These are phyloP conservation scores for Fonsecaea monophora DNA, from an alignment of 2,329 filamentous ascomycete species.

Conservation along the genomic window DNA sequence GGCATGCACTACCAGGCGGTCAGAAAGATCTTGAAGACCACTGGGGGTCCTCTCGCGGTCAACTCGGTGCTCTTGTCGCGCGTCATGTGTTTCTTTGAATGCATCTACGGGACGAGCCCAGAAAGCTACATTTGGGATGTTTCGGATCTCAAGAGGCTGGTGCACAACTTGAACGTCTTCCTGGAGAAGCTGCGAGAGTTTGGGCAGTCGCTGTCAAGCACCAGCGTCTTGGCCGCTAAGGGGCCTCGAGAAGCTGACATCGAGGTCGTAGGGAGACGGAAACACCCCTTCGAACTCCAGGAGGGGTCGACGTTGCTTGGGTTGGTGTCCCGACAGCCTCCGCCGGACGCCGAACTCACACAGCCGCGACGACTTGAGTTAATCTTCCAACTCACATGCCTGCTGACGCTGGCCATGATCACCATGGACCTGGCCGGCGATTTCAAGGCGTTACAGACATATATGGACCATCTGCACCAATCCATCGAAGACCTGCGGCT, in stretches of 20 bases:
- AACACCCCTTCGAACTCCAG: slow-evolving; percentile 29
- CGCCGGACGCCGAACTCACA: slow-evolving; percentile 23
- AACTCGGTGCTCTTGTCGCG: slow-evolving; percentile 31
- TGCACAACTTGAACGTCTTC: slow-evolving; percentile 27
- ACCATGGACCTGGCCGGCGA: slow-evolving; percentile 30
- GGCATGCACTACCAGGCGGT: slow-evolving; percentile 34
- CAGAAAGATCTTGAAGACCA: slow-evolving; percentile 31
- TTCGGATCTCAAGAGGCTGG: slow-evolving; percentile 27
- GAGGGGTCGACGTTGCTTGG: slow-evolving; percentile 26
- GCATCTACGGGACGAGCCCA: slow-evolving; percentile 36
- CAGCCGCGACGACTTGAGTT: slow-evolving; percentile 31
- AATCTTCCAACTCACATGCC: slow-evolving; percentile 34
- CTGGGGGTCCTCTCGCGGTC: slow-evolving; percentile 32
- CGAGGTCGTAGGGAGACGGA: slow-evolving; percentile 8
- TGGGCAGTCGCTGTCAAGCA: slow-evolving; percentile 31
- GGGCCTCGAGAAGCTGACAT: neutral
- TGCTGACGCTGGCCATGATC: slow-evolving; percentile 30
- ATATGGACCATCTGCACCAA: slow-evolving; percentile 32
- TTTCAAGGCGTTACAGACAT: slow-evolving; percentile 30
- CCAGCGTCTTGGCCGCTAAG: slow-evolving; percentile 19
- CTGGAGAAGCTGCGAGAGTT: slow-evolving; percentile 25
- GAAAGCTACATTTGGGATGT: slow-evolving; percentile 36
- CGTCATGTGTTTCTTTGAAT: slow-evolving; percentile 37
- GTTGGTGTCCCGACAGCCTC: slow-evolving; percentile 24
- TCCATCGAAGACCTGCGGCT: slow-evolving; percentile 28